Conservation (phyloP, 345 rosid species). For the Gossypium turneri region DNA sequence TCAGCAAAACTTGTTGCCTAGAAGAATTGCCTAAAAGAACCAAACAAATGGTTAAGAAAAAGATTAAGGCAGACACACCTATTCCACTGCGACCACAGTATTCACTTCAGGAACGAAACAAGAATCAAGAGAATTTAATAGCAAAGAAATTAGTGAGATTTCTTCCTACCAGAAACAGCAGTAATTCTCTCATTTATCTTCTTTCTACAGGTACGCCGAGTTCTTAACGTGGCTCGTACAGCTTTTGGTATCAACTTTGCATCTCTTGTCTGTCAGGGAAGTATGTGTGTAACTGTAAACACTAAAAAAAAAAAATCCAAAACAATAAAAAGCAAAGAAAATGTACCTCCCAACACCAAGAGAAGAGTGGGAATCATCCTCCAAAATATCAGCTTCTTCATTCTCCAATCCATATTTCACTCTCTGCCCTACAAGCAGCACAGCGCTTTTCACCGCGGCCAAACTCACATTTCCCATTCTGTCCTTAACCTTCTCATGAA, state of each 20-base stretch:
- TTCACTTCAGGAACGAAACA: too few relatives aligned
- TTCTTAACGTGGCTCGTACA: conserved; percentile 50
- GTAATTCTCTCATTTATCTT: conserved; percentile 80
- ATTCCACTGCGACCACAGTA: too few relatives aligned
- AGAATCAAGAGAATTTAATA: neutral
- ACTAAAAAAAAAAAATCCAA: neutral
- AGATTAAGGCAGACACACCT: too few relatives aligned
- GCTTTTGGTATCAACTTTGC: conserved; percentile 58
- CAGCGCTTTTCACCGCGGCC: conserved; percentile 57
- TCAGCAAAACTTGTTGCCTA: neutral
- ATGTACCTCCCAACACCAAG: conserved; percentile 99
- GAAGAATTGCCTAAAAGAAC: too few relatives aligned
- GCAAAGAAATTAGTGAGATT: neutral
- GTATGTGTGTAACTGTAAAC: neutral
- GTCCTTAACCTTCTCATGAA: conserved; percentile 37
- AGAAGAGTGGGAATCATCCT: conserved; percentile 54
- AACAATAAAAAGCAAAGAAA: neutral
- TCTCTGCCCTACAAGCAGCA: conserved; percentile 73
- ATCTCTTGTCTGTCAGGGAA: conserved; percentile 60
- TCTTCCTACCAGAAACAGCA: conserved; percentile 59
- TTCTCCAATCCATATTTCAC: conserved; percentile 62
- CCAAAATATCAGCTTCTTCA: conserved; percentile 76
- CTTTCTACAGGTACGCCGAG: conserved; percentile 64
- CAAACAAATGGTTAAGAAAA: too few relatives aligned
- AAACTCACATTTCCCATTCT: conserved; percentile 25